Evolutionary conservation across 768 basidiomycete species (phyloP).

Genomic region (Termitomyces sp.): DNA sequence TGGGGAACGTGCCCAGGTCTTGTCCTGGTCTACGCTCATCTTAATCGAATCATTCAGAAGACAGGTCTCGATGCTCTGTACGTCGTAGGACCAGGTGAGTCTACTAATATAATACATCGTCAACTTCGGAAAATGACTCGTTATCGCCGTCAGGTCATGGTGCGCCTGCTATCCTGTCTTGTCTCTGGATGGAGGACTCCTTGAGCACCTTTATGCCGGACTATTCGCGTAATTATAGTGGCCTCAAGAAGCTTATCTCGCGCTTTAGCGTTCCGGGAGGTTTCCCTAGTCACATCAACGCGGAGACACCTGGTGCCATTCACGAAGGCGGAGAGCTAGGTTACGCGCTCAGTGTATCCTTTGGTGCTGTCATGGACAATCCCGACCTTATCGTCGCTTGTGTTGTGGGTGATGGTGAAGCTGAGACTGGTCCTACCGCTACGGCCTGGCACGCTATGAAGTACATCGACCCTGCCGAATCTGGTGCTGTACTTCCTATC

Average conservation of each 20-base stretch:
- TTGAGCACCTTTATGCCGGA: slow-evolving; percentile 51
- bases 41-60: slow-evolving; percentile 59
- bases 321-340: slow-evolving; percentile 93
- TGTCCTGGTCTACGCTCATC: slow-evolving; percentile 63
- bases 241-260: slow-evolving; percentile 64
- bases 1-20: slow-evolving; percentile 86
- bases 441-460: slow-evolving; percentile 84
- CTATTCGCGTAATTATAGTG: slow-evolving; percentile 50
- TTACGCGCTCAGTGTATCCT: slow-evolving; percentile 81
- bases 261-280: slow-evolving; percentile 81
- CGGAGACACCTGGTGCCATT: slow-evolving; percentile 83
- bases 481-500: slow-evolving; percentile 88
- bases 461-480: slow-evolving; percentile 86
- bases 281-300: slow-evolving; percentile 77
- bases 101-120: not conserved
- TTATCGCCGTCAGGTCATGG: slow-evolving; percentile 52
- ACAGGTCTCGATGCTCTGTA: slow-evolving; percentile 61
- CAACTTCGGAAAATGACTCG: not conserved
- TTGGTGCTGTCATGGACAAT: slow-evolving; percentile 89
- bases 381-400: slow-evolving; percentile 79
- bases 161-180: slow-evolving; percentile 82
- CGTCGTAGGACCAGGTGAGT: slow-evolving; percentile 71
- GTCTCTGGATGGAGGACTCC: slow-evolving; percentile 82
- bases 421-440: slow-evolving; percentile 76
- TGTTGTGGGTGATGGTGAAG: slow-evolving; percentile 87